Conservation (phyloP, 257 asterid species). For the Lithospermum erythrorhizon region DNA sequence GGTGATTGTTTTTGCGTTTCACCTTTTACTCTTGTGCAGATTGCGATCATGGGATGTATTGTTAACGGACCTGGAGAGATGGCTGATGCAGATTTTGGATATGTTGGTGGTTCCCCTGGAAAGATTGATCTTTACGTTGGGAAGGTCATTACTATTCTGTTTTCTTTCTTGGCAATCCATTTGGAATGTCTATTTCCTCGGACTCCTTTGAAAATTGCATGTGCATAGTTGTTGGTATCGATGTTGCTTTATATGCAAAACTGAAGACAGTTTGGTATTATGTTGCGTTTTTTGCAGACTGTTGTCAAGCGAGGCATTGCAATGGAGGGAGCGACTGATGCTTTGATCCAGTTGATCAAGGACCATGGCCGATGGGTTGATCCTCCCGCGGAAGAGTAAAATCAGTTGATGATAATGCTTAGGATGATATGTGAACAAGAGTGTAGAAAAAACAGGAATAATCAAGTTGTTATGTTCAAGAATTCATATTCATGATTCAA, state of each 20-base stretch:
- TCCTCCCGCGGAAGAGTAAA: conserved; percentile 57
- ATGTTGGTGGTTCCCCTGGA: conserved; percentile 99
- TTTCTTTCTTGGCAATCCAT: not conserved
- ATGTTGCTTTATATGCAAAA: not conserved
- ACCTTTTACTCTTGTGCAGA: conserved; percentile 30
- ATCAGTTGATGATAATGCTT: not conserved
- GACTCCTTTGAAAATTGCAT: not conserved
- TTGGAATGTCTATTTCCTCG: not conserved
- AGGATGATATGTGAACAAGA: not conserved
- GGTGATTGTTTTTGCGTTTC: not conserved
- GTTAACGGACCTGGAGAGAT: conserved; percentile 99
- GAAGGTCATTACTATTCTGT: conserved; percentile 41
- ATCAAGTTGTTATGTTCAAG: not conserved
- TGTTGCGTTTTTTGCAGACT: conserved; percentile 23
- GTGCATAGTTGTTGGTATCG: not conserved
- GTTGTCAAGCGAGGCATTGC: conserved; percentile 65
- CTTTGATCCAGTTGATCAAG: conserved; percentile 69
- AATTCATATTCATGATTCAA: not conserved
- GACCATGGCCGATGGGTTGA: conserved; percentile 82
- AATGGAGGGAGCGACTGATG: conserved; percentile 76
- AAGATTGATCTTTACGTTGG: conserved; percentile 97
- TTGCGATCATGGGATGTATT: conserved; percentile 99
- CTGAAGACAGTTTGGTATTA: not conserved
- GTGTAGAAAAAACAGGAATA: not conserved
- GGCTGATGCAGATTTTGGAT: conserved; percentile 99